A percentile compares a stretch with the other conserved stretches of the same genome.
Evolutionary conservation across 306 rosid genomes (phyloP).

Genomic region (Cucumis hystrix): DNA sequence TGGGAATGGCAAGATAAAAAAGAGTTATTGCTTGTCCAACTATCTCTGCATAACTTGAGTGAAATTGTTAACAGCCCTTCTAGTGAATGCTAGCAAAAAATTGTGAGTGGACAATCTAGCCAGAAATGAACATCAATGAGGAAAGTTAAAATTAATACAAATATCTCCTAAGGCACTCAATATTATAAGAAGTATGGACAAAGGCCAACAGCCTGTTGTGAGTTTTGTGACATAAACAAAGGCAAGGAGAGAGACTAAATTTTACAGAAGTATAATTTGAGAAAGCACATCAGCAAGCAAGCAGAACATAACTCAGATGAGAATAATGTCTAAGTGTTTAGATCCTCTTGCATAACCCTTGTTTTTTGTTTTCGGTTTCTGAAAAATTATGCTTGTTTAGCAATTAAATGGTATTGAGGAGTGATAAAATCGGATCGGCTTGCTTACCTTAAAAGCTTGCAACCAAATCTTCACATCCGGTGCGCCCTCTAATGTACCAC

Average conservation of each 20-base stretch:
- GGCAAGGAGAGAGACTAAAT: not conserved
- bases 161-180: not conserved
- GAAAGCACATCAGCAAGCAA: not conserved
- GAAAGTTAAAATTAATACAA: no score
- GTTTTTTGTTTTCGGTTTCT: not conserved
- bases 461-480: slow-evolving; percentile 90
- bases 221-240: not conserved
- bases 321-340: not conserved
- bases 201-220: not conserved
- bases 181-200: not conserved
- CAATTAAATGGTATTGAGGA: not conserved
- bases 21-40: not conserved
- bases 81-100: not conserved
- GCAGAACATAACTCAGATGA: not conserved
- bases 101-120: not conserved
- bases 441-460: slow-evolving; percentile 54
- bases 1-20: not conserved
- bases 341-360: not conserved
- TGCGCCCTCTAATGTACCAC: slow-evolving; percentile 63
- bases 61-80: not conserved
- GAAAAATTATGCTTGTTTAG: not conserved
- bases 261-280: not conserved
- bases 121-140: not conserved
- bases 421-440: not conserved
- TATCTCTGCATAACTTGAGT: not conserved